phyloP scores from a whole-genome alignment of 176 grass and related monocot species.

The Paspalum notatum region DNA sequence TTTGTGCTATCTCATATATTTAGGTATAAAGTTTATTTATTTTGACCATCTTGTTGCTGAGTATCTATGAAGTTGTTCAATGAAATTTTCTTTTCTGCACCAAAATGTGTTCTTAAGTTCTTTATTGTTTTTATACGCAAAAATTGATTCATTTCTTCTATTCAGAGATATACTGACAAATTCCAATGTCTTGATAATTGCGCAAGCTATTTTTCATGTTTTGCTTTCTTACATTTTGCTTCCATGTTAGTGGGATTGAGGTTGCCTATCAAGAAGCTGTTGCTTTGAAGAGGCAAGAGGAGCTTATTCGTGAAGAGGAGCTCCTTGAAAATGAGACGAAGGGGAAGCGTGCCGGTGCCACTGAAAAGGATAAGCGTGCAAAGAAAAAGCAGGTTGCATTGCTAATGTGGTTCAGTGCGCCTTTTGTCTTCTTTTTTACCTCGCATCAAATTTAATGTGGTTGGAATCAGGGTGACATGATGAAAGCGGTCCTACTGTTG shows the following conservation, averaged over 20 bases:
- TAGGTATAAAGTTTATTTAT: constrained; percentile 54
- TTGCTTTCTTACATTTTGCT: constrained; percentile 39
- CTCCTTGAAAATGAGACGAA: constrained; percentile 77
- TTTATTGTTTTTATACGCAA: constrained; percentile 20
- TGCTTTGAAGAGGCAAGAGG: constrained; percentile 96
- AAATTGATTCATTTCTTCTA: constrained; percentile 18
- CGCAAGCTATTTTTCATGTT: constrained; percentile 15
- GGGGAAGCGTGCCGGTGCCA: constrained; percentile 55
- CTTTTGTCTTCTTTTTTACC: not conserved
- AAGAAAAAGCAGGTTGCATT: constrained; percentile 93
- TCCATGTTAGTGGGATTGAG: constrained; percentile 74
- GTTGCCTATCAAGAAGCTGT: constrained; percentile 93
- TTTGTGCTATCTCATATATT: constrained; percentile 90
- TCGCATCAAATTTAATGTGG: constrained; percentile 17
- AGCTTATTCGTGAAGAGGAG: constrained; percentile 97
- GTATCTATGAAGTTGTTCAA: constrained; percentile 13
- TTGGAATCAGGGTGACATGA: constrained; percentile 33
- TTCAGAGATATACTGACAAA: constrained; percentile 23
- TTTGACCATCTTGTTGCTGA: constrained; percentile 7
- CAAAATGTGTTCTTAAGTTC: not conserved
- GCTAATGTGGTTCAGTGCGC: constrained; percentile 23
- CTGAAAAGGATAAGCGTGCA: constrained; percentile 84
- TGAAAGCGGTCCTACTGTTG: constrained; percentile 3
- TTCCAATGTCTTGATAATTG: constrained; percentile 8
- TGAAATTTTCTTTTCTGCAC: constrained; percentile 10